A percentile compares a stretch with the other conserved stretches of the same genome.
phyloP scores from a whole-genome alignment of 352 stramenopile species.

The Phytophthora pinifolia region DNA sequence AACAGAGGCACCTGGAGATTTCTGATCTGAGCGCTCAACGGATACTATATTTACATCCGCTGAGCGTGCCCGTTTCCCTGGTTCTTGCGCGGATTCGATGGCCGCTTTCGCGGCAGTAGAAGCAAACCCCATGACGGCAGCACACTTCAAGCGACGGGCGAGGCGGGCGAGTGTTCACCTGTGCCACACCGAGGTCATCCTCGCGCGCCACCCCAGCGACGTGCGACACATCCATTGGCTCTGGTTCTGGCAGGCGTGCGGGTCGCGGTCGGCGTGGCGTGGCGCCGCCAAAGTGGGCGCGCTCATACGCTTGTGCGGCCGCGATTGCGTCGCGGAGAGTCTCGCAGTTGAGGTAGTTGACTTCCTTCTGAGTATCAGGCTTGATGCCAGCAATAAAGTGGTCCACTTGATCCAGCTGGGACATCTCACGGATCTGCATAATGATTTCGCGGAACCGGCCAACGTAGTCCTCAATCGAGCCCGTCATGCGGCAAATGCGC shows the following conservation, averaged over 20 bases:
- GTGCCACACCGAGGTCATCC: too few relatives aligned
- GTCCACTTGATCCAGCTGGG: conserved; percentile 22
- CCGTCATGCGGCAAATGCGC: conserved; percentile 7
- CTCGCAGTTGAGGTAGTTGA: conserved; percentile 8
- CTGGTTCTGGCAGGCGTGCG: not conserved
- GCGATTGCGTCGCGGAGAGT: conserved; percentile 4
- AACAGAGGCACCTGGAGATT: conserved; percentile 10
- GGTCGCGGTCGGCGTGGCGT: not conserved
- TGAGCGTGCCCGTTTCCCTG: conserved; percentile 8
- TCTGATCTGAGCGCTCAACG: conserved; percentile 9
- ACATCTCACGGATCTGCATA: conserved; percentile 23
- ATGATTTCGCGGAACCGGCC: conserved; percentile 25
- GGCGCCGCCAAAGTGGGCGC: conserved; percentile 4
- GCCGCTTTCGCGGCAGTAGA: conserved; percentile 7
- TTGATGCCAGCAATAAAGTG: conserved; percentile 13
- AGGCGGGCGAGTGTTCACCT: too few relatives aligned
- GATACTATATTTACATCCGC: conserved; percentile 11
- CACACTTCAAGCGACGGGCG: conserved; percentile 3
- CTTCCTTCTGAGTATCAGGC: conserved; percentile 5
- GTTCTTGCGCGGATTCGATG: conserved; percentile 8
- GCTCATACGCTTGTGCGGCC: conserved; percentile 4
- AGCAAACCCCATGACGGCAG: conserved; percentile 1
- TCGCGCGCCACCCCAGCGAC: too few relatives aligned
- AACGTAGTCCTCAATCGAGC: conserved; percentile 19
- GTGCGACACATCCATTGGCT: conserved; percentile 3